Evolutionary conservation across 805 yeast genomes (phyloP).

Genomic region (Scheffersomyces ergatensis): DNA sequence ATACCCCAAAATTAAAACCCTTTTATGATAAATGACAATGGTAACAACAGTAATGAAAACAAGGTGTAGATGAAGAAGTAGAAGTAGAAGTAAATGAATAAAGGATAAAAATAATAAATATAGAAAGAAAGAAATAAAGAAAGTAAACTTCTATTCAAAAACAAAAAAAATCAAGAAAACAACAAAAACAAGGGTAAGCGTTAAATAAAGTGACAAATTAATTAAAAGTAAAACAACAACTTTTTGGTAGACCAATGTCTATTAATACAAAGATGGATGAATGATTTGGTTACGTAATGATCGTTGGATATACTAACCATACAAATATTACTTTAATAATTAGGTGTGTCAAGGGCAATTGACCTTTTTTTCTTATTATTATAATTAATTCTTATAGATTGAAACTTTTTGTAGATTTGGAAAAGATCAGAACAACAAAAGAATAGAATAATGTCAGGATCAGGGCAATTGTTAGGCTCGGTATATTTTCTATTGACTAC

Average conservation of each 20-base stretch:
- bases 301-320: not conserved
- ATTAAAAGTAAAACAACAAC: not conserved
- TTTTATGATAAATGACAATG: no score
- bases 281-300: not conserved
- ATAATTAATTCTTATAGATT: no score
- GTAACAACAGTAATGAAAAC: no score
- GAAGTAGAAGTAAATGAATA: not conserved
- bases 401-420: no score
- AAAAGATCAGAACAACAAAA: no score
- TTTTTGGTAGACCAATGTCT: not conserved
- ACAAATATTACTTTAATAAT: not conserved
- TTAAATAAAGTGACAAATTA: not conserved
- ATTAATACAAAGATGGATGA: not conserved
- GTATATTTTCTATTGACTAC: no score
- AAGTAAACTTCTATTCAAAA: not conserved
- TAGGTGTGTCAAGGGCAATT: not conserved
- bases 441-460: no score
- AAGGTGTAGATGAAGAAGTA: no score
- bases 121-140: not conserved
- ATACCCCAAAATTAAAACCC: no score
- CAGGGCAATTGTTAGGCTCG: no score
- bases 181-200: not conserved
- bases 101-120: not conserved
- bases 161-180: no score
- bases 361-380: not conserved